Evolutionary conservation across 2,329 filamentous ascomycete genomes (phyloP), one percentile per base, ranked within the genome.

Genomic region (Trichoderma oligosporum): DNA sequence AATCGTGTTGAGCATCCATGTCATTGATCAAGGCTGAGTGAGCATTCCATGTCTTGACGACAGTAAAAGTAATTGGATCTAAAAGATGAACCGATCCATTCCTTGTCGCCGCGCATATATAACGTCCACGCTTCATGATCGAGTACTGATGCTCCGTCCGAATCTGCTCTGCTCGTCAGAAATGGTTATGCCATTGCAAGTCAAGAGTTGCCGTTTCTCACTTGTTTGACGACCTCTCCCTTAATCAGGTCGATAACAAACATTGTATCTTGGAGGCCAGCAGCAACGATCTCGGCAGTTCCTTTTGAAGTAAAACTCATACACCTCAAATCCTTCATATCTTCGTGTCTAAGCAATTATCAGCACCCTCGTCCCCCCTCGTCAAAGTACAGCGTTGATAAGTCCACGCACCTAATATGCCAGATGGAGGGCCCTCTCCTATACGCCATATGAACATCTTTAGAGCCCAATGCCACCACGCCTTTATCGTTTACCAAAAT

Each of bases 1-100:
- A 94, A 70, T 97, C 93, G 67, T 94, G 90, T 68, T 94, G 89
- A 7, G 92, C 91, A 74, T 99, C 94, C 89, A 99, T 97, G 70
- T 97, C 93, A 71, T 91, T 96, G 69, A 99, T 89, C 51, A 86
- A 83, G 7, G 90, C 89, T 1, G 87, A 87, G 68, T 99, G 94
- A 0, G 93, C 91, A 69, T 90, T 90, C 89, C 94, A 99, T 9
- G 84, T 84, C 70, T 93, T 95, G 64, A 94, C 78, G 4, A 96
- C 81, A 39, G 83, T 82, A 67, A 96, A 89, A 56, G 81, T 89
- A 55, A 83, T 78, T 1, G 92, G 83, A 67, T 96, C 93, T 20
- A 99, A 79, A 27, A 97, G 86, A 71, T 97, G 87, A 46, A 99
- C 87, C 16, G 84, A 83, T 41, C 94, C 94, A 42, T 79, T 86